Evolutionary conservation across 2,329 filamentous ascomycete genomes (phyloP).

Genomic region (Thelonectria discophora): DNA sequence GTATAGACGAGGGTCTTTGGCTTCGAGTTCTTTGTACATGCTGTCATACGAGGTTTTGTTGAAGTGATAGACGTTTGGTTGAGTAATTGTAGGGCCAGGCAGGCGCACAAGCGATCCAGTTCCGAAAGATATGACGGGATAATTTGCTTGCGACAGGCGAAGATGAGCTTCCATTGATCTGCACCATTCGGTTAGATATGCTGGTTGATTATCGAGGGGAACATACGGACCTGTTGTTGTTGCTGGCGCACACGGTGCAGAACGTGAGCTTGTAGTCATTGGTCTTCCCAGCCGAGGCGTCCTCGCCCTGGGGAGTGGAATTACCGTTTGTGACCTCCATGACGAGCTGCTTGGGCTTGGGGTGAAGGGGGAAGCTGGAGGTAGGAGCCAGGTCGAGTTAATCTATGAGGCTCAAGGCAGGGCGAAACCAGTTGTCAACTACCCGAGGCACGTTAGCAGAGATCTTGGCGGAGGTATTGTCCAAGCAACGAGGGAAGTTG

Average conservation of each 20-base stretch:
- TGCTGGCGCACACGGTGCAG: constrained; percentile 98
- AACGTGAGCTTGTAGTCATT: constrained; percentile 90
- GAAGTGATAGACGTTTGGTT: constrained; percentile 98
- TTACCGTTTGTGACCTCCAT: constrained; percentile 58
- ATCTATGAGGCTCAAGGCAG: constrained; percentile 15
- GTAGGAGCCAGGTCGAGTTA: constrained; percentile 35
- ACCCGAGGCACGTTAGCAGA: constrained; percentile 25
- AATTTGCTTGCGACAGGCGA: constrained; percentile 83
- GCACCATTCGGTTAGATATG: constrained; percentile 3
- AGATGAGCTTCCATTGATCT: constrained; percentile 93
- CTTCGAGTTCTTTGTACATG: constrained; percentile 90
- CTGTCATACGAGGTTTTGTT: constrained; percentile 95
- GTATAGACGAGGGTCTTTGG: constrained; percentile 89
- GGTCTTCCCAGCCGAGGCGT: constrained; percentile 59
- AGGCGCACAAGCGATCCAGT: constrained; percentile 94
- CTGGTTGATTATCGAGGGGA: neutral
- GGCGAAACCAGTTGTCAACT: constrained; percentile 19
- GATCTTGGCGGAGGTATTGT: neutral
- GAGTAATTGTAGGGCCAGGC: constrained; percentile 87
- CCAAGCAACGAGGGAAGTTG: constrained; percentile 1
- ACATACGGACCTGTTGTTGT: constrained; percentile 83
- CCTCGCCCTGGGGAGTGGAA: constrained; percentile 46
- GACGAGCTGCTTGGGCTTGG: constrained; percentile 27
- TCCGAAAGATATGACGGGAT: constrained; percentile 97
- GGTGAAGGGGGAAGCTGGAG: constrained; percentile 27